These are phyloP conservation scores for Talaromyces nanjingensis DNA, from an alignment of 495 filamentous ascomycete species.

Conservation along the genomic window DNA sequence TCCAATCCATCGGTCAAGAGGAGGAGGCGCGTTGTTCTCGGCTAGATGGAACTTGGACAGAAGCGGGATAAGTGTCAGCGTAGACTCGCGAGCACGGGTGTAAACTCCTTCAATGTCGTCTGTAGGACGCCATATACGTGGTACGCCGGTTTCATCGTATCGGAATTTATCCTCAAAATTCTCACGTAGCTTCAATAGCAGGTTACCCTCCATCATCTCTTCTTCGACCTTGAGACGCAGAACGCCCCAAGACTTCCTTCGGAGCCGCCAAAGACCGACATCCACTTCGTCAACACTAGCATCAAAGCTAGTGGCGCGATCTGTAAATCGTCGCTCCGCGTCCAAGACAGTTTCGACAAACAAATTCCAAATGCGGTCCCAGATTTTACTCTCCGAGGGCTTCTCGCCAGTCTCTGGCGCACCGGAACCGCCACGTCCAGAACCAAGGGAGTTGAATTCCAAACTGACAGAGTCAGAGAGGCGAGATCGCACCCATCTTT, in stretches of 20 bases:
- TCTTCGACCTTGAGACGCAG: slow-evolving; percentile 88
- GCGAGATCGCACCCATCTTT: slow-evolving; percentile 85
- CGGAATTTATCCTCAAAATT: slow-evolving; percentile 99
- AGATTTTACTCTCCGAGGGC: slow-evolving; percentile 75
- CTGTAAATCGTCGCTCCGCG: slow-evolving; percentile 77
- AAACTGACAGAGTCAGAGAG: slow-evolving; percentile 81
- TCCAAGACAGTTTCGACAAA: slow-evolving; percentile 81
- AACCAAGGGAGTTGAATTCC: slow-evolving; percentile 91
- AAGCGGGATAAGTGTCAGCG: slow-evolving; percentile 80
- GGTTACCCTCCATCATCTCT: slow-evolving; percentile 95
- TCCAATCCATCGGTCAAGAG: slow-evolving; percentile 76
- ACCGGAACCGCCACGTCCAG: slow-evolving; percentile 70
- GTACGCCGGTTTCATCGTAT: slow-evolving; percentile 91
- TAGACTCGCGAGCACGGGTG: slow-evolving; percentile 83
- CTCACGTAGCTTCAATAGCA: slow-evolving; percentile 89
- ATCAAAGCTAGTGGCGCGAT: slow-evolving; percentile 86
- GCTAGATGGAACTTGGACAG: slow-evolving; percentile 75
- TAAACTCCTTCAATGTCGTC: slow-evolving; percentile 97
- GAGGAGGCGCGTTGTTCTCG: slow-evolving; percentile 64
- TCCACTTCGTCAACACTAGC: slow-evolving; percentile 87
- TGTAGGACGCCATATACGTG: slow-evolving; percentile 91
- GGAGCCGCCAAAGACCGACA: slow-evolving; percentile 84
- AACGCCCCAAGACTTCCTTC: slow-evolving; percentile 90
- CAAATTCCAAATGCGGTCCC: slow-evolving; percentile 90
- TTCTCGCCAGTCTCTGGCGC: slow-evolving; percentile 73